Evolutionary conservation across 352 stramenopile species (phyloP), one percentile per base, ranked within the genome.

Genomic region (Phytophthora sp.): DNA sequence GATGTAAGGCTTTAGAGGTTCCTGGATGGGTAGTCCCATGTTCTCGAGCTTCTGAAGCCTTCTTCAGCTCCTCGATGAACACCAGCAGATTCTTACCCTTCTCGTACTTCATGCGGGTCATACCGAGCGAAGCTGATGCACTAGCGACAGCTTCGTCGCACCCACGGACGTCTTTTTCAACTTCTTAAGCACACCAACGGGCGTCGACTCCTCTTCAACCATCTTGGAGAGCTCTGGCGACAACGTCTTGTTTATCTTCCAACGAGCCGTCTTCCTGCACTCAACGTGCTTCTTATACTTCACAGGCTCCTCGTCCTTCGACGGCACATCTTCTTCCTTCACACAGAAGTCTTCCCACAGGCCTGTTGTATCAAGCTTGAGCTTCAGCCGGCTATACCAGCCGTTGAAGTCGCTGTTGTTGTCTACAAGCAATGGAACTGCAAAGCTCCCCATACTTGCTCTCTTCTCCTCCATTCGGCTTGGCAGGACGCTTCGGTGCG

Each of bases 361-460:
- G 16, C 45, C 52, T 18, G 27, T 74, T 11, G 24, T 15, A 51
- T 36, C 44, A 12, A 51, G 44, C 23, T 51, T 51, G 11, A 51
- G 23, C 44, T 51, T 27, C 73, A 12, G 31, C 70, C 35, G 13
- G 35, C 35, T 41, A 3, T 20, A 41, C 35, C 35, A 41, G 35
- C 33, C 35, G 13, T 41, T 41, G 35, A 20, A 41, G 35, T 20
- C 35, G 15, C 15, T 41, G 35, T 41, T 41, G 1, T 21, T 41
- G 35, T 41, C 35, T 41, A 21, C 35, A 5, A 41, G 35, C n/a
- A n/a, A 41, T 5, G 35, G 9, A 20, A 41, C 12, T 41, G n/a
- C 13, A 20, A 9, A 41, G 8, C 35, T 7, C 2, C 35, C 13
- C 35, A 9, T 41, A 41, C 12, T 41, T 21, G 13, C 35, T 41